A percentile compares a stretch with the other conserved stretches of the same genome.
Conservation (phyloP, 1,284 basidiomycete genomes). For the Microbotryum saponariae region DNA sequence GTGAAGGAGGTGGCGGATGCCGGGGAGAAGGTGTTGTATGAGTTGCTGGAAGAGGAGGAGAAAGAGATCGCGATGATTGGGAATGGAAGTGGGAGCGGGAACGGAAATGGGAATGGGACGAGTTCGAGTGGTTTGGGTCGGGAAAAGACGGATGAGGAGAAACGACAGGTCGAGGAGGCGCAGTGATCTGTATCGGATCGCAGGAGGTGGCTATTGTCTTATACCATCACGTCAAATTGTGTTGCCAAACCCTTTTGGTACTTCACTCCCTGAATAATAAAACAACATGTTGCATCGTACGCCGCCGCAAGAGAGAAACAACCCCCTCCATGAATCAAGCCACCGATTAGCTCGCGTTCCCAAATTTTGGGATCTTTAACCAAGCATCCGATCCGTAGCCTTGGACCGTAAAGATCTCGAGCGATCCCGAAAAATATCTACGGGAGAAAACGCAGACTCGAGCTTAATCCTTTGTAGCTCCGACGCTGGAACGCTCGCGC, state of each 20-base stretch:
- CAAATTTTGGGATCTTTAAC: constrained; percentile 29
- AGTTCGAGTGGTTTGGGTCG: not conserved
- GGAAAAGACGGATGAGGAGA: too few relatives aligned
- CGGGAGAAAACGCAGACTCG: not conserved
- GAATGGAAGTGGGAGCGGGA: constrained; percentile 1
- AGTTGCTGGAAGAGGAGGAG: not conserved
- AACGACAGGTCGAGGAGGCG: not conserved
- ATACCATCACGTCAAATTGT: not conserved
- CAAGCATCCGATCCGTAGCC: constrained; percentile 32
- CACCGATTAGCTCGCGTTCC: constrained; percentile 3
- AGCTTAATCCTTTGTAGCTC: not conserved
- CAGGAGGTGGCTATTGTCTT: not conserved
- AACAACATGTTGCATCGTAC: not conserved
- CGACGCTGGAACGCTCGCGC: not conserved
- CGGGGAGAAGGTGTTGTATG: not conserved
- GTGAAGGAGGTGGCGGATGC: constrained; percentile 16
- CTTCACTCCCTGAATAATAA: not conserved
- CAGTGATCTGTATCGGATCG: not conserved
- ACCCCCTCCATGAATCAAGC: too few relatives aligned
- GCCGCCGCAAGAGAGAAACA: too few relatives aligned
- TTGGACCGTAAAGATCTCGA: constrained; percentile 29
- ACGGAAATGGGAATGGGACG: constrained; percentile 4
- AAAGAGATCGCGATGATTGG: not conserved
- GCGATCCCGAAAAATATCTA: constrained; percentile 29
- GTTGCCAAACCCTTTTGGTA: too few relatives aligned